Evolutionary conservation across 2,329 filamentous ascomycete species (phyloP).

Genomic region (Cladosporium halotolerans): DNA sequence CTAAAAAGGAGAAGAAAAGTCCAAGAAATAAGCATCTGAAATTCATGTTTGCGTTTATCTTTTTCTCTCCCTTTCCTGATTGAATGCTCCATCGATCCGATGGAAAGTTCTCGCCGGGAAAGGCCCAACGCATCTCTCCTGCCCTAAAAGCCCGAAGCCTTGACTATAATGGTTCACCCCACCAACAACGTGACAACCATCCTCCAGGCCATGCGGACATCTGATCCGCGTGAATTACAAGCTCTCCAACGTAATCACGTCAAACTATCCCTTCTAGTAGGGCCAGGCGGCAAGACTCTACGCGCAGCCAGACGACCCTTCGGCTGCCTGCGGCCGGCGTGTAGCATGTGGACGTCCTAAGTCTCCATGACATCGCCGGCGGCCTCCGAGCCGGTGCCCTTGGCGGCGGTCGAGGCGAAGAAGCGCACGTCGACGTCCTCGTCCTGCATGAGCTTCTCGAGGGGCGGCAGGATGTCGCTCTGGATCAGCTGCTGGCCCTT

Average conservation of each 20-base stretch:
- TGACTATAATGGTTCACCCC: no score
- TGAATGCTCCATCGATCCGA: background rate
- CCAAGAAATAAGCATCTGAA: background rate
- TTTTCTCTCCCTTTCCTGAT: background rate
- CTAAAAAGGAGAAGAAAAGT: no score
- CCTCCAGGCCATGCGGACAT: no score
- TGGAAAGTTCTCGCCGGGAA: background rate
- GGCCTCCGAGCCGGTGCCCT: slow-evolving; percentile 32
- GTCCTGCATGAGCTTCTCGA: slow-evolving; percentile 94
- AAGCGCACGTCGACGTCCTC: slow-evolving; percentile 97
- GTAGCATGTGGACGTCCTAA: slow-evolving; percentile 18
- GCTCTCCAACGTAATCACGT: background rate
- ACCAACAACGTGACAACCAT: no score
- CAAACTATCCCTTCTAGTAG: slow-evolving; percentile 1
- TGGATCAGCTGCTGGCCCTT: slow-evolving; percentile 29
- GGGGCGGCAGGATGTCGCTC: slow-evolving; percentile 70
- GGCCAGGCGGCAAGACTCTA: background rate
- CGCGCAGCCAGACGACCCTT: slow-evolving; percentile 2
- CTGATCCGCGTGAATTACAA: no score
- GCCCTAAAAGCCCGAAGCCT: background rate
- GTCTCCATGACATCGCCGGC: slow-evolving; percentile 31
- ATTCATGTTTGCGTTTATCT: background rate
- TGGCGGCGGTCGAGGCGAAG: slow-evolving; percentile 86
- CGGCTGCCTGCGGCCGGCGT: slow-evolving; percentile 8
- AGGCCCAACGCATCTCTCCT: no score